Conservation (phyloP, 2,329 filamentous ascomycete genomes). For the Paraconiothyrium brasiliense region DNA sequence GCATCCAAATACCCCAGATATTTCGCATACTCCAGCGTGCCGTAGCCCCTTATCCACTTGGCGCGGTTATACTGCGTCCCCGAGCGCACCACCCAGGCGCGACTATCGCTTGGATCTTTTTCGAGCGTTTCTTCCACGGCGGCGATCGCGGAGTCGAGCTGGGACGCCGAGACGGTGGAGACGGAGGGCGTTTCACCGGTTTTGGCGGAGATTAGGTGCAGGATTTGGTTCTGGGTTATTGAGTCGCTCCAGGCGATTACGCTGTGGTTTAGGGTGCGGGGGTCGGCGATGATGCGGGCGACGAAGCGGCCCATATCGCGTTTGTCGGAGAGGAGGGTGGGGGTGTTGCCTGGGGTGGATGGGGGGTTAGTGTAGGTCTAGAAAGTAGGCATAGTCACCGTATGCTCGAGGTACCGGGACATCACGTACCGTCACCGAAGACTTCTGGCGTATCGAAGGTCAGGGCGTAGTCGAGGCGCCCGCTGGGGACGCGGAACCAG, state of each 20-base stretch:
- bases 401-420: background rate
- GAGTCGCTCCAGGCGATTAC: constrained; percentile 62
- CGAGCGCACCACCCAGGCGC: background rate
- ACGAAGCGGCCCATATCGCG: constrained; percentile 64
- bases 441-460: constrained; percentile 43
- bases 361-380: background rate
- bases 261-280: constrained; percentile 62
- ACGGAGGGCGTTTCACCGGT: constrained; percentile 55
- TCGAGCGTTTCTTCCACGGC: background rate
- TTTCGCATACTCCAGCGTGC: constrained; percentile 61
- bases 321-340: constrained; percentile 58
- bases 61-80: constrained; percentile 14
- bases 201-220: constrained; percentile 57
- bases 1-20: constrained; percentile 65
- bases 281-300: constrained; percentile 61
- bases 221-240: constrained; percentile 58
- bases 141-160: background rate
- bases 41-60: constrained; percentile 64
- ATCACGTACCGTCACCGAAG: constrained; percentile 50
- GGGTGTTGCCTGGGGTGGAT: constrained; percentile 43
- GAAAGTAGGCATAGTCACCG: too few relatives aligned
- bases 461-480: constrained; percentile 56
- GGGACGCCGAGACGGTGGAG: background rate
- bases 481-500: constrained; percentile 57
- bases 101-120: background rate